phyloP scores from a whole-genome alignment of 2,329 filamentous ascomycete genomes.

The Pseudogymnoascus sp. region DNA sequence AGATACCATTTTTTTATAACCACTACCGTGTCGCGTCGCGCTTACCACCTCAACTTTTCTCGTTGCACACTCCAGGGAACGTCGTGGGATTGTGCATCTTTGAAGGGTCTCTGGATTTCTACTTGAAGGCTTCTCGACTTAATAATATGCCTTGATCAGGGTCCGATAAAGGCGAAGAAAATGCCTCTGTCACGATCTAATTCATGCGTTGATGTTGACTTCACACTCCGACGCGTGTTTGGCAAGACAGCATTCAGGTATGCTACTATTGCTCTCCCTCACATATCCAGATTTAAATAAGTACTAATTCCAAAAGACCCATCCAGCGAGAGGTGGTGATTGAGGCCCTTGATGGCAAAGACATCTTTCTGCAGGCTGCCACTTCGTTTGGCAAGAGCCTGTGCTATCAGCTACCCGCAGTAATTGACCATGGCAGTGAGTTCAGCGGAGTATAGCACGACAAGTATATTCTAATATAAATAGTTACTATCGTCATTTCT shows the following conservation, averaged over 20 bases:
- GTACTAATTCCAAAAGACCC: slow-evolving; percentile 45
- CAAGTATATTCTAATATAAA: slow-evolving; percentile 17
- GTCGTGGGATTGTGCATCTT: background rate
- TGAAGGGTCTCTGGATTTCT: background rate
- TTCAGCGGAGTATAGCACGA: background rate
- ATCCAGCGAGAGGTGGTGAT: slow-evolving; percentile 81
- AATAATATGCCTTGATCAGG: background rate
- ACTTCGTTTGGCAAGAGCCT: slow-evolving; percentile 89
- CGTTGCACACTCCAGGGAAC: background rate
- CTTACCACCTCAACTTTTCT: background rate
- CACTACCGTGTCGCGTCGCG: background rate
- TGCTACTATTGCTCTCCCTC: background rate
- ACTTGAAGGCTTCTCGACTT: background rate
- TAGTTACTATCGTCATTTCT: slow-evolving; percentile 84
- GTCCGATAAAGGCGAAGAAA: slow-evolving; percentile 30
- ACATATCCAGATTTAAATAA: background rate
- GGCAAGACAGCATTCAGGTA: slow-evolving; percentile 66
- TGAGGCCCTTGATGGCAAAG: slow-evolving; percentile 70
- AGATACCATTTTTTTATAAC: background rate
- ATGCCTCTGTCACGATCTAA: slow-evolving; percentile 34
- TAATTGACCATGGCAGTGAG: slow-evolving; percentile 78
- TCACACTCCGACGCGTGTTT: slow-evolving; percentile 66
- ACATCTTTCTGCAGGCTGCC: slow-evolving; percentile 89
- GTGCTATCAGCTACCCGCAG: slow-evolving; percentile 85
- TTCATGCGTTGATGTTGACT: slow-evolving; percentile 59